Evolutionary conservation across 768 basidiomycete genomes (phyloP), one percentile per base, ranked within the genome.

Genomic region (Boletus vermiculosoides): DNA sequence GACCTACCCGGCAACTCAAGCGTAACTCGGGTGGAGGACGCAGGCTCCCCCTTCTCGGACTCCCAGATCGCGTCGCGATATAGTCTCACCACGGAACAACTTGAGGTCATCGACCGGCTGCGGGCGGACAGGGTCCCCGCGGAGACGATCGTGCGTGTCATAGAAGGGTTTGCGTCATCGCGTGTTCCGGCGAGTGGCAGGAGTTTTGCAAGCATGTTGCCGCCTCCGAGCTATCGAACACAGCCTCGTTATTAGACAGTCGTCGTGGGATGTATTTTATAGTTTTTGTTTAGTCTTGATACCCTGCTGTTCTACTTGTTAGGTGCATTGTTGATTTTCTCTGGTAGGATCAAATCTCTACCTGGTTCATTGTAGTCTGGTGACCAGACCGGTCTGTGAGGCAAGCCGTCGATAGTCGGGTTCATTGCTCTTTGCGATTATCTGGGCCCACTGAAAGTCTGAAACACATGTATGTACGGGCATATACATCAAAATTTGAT

Each of bases 161-260:
- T 66, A 6, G 62, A 61, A 23, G 56, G 48, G 18, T 59, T 58
- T 3, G 22, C 44, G 39, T 23, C 45, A 5, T 30, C 54, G 8
- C 39, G 39, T 3, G n/a, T 40, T 1, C n/a, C 41, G 7, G 33
- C 16, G 10, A 22, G n/a, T 13, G 52, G 31, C 25, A 33, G 16
- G 45, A 60, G 60, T n/a, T 6, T 51, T 18, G 18, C 18, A 6
- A 57, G 66, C 20, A 41, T 18, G n/a, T 37, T 46, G 20, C 61
- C 55, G 1, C 66, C 63, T 8, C 66, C 66, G 11, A 67, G 66
- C 28, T 67, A 68, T 33, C 61, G 56, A 42, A 60, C 59, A 5
- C 59, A 45, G 23, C 48, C 36, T 12, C 41, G 20, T 40, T 37
- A 20, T 36, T 57, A 50, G 25, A 8, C 9, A 3, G 20, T 25